phyloP scores from a whole-genome alignment of 257 asterid genomes.

The Solanum chiquidenum region DNA sequence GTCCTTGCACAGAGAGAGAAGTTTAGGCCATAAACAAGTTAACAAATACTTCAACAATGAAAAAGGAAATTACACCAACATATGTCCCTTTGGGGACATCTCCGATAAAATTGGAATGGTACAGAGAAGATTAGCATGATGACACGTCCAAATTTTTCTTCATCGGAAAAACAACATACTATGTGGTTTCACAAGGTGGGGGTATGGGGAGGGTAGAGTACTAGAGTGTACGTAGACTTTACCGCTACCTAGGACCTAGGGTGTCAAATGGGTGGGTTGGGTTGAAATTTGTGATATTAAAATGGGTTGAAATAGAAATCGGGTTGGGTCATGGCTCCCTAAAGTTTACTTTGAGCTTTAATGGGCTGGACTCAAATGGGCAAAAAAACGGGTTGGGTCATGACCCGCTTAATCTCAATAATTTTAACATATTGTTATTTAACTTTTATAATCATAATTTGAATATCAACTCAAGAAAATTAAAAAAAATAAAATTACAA shows the following conservation, averaged over 20 bases:
- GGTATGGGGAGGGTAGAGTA: not conserved
- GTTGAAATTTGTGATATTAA: not conserved
- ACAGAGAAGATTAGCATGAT: not conserved
- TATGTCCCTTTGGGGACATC: not conserved
- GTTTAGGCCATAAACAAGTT: not conserved
- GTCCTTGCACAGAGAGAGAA: not conserved
- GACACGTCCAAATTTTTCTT: too few relatives aligned
- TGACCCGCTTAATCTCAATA: not conserved
- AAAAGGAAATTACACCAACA: not conserved
- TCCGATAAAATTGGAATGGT: not conserved
- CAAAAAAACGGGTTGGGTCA: not conserved
- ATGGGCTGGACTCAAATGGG: not conserved
- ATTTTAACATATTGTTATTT: too few relatives aligned
- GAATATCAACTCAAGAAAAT: not conserved
- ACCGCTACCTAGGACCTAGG: not conserved
- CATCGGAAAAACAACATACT: too few relatives aligned
- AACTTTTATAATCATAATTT: too few relatives aligned
- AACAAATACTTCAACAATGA: not conserved
- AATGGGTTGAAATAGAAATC: not conserved
- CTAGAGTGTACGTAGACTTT: not conserved
- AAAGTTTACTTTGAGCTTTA: not conserved
- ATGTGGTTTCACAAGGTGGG: not conserved
- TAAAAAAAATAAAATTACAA: not conserved
- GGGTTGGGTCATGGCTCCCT: not conserved
- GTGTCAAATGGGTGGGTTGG: not conserved